Base-by-base conservation (phyloP, 306 rosid species). In the Citrullus amarus region DNA sequence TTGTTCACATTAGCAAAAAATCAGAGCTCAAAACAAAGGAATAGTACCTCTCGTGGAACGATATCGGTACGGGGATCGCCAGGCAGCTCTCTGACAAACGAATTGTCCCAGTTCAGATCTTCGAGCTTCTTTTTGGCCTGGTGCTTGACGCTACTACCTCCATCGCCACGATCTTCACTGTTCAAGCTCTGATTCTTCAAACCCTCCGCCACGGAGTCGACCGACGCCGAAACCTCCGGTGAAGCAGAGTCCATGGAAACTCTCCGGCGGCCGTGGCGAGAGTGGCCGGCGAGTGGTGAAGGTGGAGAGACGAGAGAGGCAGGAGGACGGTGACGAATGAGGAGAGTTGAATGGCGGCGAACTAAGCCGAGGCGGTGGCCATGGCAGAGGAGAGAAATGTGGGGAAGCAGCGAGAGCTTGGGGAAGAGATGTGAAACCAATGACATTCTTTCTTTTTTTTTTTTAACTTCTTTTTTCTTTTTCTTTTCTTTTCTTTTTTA, bases 31-130 rank as follows among this genome's bases (percentile, higher is more conserved):
- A 63, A 82, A 60, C 10, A 71, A 76, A 44, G 15, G 67, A 13
- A 10, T 32, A 72, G 6, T 22, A 90, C 97, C 99, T 95, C 93
- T 80, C 99, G 83, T 0, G 97, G 99, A 53, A 84, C 78, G 39
- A 80, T 68, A 81, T 95, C 97, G 68, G 91, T 81, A 61, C 92
- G 85, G 10, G 91, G 93, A 88, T 95, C 99, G 53, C 89, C 83
- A 25, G 99, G 98, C 60, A 96, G 81, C 50, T 76, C 87, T 57
- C 91, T 74, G 2, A 89, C 90, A 17, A 96, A 92, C 3, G 99
- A 91, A 80, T 96, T 84, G 36, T 96, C 97, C 99, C 99, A 96
- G 78, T 83, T 88, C 48, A 95, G 97, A 91, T 89, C 93, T 79
- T 95, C 84, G 30, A 95, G 99, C 75, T 73, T 88, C 81, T 67